Conservation (phyloP, 2,329 filamentous ascomycete species). For the Xylaria sp. region DNA sequence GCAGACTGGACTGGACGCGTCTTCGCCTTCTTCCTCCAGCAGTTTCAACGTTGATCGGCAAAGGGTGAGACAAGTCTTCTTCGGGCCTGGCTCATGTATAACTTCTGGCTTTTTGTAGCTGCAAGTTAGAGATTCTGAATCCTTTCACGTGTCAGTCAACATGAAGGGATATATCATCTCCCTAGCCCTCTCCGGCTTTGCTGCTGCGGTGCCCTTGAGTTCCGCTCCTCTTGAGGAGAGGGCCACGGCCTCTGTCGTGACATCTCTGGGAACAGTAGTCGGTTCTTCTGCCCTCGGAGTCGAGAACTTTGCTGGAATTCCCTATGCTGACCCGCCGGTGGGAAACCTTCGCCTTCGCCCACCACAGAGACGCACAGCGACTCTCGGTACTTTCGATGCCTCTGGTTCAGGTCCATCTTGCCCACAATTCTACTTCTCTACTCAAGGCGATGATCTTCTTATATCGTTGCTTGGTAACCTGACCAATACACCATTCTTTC, state of each 20-base stretch:
- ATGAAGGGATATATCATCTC: slow-evolving; percentile 33
- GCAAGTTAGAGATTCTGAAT: background rate
- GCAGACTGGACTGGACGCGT: background rate
- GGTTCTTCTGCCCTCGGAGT: slow-evolving; percentile 53
- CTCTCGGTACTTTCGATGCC: slow-evolving; percentile 69
- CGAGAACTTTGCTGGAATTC: slow-evolving; percentile 79
- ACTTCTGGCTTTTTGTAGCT: background rate
- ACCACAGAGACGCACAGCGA: slow-evolving; percentile 67
- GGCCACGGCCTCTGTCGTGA: slow-evolving; percentile 43
- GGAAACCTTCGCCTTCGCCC: slow-evolving; percentile 74
- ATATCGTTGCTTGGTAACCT: slow-evolving; percentile 59
- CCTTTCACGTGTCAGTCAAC: slow-evolving; percentile 15
- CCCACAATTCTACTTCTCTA: slow-evolving; percentile 75
- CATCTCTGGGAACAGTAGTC: slow-evolving; percentile 46
- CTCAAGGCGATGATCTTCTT: slow-evolving; percentile 51
- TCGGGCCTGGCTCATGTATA: background rate
- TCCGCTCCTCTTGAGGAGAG: slow-evolving; percentile 41
- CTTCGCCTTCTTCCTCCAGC: background rate
- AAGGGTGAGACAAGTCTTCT: slow-evolving; percentile 8
- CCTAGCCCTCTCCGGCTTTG: slow-evolving; percentile 36
- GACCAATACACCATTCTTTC: slow-evolving; percentile 66
- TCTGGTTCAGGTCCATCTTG: slow-evolving; percentile 69
- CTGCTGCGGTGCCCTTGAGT: slow-evolving; percentile 39
- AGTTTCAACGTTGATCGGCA: slow-evolving; percentile 12
- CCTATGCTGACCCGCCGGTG: slow-evolving; percentile 76